Evolutionary conservation across 228 moss, liverwort and hornwort species (phyloP).

Genomic region (Sphagnum fallax): DNA sequence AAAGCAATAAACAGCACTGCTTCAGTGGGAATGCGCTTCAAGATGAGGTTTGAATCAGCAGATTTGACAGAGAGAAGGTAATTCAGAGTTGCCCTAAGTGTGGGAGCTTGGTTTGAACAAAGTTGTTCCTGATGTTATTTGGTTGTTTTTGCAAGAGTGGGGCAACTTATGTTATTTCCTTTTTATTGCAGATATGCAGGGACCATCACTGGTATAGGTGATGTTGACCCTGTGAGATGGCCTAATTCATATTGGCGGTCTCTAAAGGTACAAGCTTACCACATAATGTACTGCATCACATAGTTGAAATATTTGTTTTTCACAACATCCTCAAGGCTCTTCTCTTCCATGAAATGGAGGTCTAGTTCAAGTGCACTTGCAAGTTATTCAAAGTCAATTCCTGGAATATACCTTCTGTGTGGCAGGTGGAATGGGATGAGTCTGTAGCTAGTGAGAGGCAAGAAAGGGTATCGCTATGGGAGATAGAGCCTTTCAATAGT

Average conservation of each 20-base stretch:
- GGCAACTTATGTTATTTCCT: too few species aligned
- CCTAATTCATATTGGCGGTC: conserved; percentile 59
- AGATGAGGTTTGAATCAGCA: conserved; percentile 69
- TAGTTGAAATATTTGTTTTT: too few species aligned
- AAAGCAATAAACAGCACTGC: conserved; percentile 35
- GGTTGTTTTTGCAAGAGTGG: too few species aligned
- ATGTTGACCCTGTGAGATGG: conserved; percentile 50
- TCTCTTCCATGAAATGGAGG: not conserved
- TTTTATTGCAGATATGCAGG: conserved; percentile 52
- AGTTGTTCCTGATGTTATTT: too few species aligned
- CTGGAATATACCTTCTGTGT: not conserved
- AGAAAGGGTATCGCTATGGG: conserved; percentile 79
- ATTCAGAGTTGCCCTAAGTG: too few species aligned
- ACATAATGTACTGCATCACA: too few species aligned
- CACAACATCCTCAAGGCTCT: not conserved
- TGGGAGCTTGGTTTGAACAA: too few species aligned
- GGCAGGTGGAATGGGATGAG: conserved; percentile 72
- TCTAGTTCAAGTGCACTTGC: not conserved
- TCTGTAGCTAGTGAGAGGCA: conserved; percentile 59
- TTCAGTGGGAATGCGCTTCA: conserved; percentile 60
- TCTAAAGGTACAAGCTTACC: conserved; percentile 22
- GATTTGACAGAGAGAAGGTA: conserved; percentile 71
- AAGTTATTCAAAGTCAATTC: not conserved
- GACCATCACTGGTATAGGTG: conserved; percentile 49
- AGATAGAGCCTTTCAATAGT: conserved; percentile 71